These are phyloP conservation scores for Colletotrichum sp. DNA, from an alignment of 2,329 filamentous ascomycete species.

Conservation along the genomic window DNA sequence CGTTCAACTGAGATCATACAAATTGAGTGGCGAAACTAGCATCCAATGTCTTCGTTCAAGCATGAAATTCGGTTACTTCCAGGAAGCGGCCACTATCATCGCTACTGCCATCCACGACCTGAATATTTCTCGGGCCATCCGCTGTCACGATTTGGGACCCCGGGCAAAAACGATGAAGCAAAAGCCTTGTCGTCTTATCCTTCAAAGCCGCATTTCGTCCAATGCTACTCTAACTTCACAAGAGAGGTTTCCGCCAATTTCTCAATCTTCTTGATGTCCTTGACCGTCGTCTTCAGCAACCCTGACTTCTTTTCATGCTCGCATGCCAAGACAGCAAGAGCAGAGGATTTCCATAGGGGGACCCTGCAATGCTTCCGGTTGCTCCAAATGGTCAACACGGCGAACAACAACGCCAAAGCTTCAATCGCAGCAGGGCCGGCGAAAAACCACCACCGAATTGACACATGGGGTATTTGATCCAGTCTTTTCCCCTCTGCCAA, in stretches of 20 bases:
- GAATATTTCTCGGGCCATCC: background rate
- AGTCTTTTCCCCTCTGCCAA: accelerated
- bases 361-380: background rate
- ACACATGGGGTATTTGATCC: accelerated
- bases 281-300: background rate
- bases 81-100: accelerated
- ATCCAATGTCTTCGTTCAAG: background rate
- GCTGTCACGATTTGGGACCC: background rate
- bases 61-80: background rate
- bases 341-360: background rate
- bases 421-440: background rate
- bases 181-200: background rate
- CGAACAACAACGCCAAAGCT: background rate
- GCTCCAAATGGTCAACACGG: background rate
- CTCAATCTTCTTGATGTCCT: background rate
- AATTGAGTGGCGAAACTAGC: background rate
- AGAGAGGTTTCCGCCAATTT: accelerated
- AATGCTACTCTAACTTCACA: background rate
- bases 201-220: too few species aligned
- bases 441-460: background rate
- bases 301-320: background rate
- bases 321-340: background rate
- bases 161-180: background rate
- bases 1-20: background rate
- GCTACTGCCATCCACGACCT: background rate